Conservation (phyloP, 805 yeast species). For the Crinitomyces ghanaensis region DNA sequence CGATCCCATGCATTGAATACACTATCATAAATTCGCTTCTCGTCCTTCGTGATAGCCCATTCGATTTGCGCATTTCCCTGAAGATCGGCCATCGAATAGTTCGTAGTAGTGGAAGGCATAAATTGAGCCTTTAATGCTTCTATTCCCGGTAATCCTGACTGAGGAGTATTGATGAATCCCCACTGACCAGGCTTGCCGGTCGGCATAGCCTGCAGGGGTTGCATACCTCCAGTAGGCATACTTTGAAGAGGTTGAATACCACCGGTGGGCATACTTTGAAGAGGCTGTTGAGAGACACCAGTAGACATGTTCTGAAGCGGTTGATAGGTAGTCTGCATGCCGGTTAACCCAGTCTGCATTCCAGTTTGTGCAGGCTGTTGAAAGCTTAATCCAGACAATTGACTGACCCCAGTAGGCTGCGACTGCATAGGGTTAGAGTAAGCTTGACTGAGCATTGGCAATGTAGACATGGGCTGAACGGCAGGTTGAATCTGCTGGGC, state of each 20-base stretch:
- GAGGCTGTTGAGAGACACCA: slow-evolving; percentile 24
- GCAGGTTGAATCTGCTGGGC: slow-evolving; percentile 7
- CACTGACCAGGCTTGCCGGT: slow-evolving; percentile 69
- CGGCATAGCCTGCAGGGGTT: slow-evolving; percentile 30
- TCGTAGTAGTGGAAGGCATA: slow-evolving; percentile 33
- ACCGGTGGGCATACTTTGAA: slow-evolving; percentile 35
- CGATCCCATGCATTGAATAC: slow-evolving; percentile 85
- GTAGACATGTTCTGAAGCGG: slow-evolving; percentile 17
- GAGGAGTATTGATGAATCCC: slow-evolving; percentile 63
- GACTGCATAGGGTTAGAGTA: slow-evolving; percentile 17
- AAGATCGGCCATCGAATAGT: slow-evolving; percentile 24
- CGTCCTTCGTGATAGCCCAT: slow-evolving; percentile 80
- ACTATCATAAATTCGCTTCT: slow-evolving; percentile 73
- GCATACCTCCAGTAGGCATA: slow-evolving; percentile 22
- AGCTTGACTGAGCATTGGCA: slow-evolving; percentile 14
- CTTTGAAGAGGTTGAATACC: no score
- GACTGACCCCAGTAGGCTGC: slow-evolving; percentile 14
- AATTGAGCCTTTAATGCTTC: slow-evolving; percentile 56
- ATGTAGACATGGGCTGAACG: no score
- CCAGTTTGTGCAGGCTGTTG: slow-evolving; percentile 21
- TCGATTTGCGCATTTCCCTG: slow-evolving; percentile 45
- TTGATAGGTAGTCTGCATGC: slow-evolving; percentile 3
- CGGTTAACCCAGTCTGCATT: slow-evolving; percentile 22
- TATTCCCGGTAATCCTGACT: slow-evolving; percentile 61
- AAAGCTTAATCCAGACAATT: slow-evolving; percentile 17